A percentile compares a stretch with the other conserved stretches of the same genome.
phyloP scores from a whole-genome alignment of 805 yeast genomes.

The Hermanozyma aechmeae region DNA sequence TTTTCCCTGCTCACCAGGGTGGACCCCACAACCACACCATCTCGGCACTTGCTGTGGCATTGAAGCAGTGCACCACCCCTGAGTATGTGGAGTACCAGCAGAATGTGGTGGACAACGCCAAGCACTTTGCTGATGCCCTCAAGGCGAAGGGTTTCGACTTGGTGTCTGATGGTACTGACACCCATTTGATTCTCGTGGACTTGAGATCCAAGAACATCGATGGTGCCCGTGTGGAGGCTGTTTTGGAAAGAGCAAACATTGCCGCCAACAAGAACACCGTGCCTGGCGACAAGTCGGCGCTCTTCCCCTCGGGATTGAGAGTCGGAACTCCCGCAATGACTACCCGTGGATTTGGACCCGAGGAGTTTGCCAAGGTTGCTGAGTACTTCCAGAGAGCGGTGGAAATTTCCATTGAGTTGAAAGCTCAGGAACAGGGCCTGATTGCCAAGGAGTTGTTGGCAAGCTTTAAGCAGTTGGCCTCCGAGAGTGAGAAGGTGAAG shows the following conservation, averaged over 20 bases:
- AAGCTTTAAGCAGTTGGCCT: conserved; percentile 64
- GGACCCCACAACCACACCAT: conserved; percentile 99
- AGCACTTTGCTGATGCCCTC: conserved; percentile 70
- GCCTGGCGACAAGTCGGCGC: conserved; percentile 95
- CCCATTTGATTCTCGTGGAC: conserved; percentile 89
- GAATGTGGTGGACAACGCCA: conserved; percentile 83
- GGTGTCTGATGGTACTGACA: conserved; percentile 93
- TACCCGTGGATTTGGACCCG: conserved; percentile 89
- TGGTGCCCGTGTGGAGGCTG: conserved; percentile 95
- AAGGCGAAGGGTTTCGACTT: conserved; percentile 64
- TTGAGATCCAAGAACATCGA: conserved; percentile 85
- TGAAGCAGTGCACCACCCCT: conserved; percentile 86
- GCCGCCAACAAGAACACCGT: conserved; percentile 96
- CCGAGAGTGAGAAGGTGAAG: conserved; percentile 51
- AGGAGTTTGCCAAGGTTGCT: conserved; percentile 74
- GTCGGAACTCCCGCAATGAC: conserved; percentile 99
- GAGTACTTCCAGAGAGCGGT: too few species aligned
- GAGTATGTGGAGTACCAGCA: conserved; percentile 87
- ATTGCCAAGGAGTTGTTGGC: conserved; percentile 53
- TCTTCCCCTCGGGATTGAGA: conserved; percentile 95
- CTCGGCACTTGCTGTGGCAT: conserved; percentile 93
- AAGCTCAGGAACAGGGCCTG: conserved; percentile 48
- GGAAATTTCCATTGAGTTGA: conserved; percentile 52
- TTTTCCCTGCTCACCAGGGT: conserved; percentile 99
- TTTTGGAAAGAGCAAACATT: conserved; percentile 88